Evolutionary conservation across 176 grass and related monocot genomes (phyloP).

Genomic region (Hyparrhenia diplandra): DNA sequence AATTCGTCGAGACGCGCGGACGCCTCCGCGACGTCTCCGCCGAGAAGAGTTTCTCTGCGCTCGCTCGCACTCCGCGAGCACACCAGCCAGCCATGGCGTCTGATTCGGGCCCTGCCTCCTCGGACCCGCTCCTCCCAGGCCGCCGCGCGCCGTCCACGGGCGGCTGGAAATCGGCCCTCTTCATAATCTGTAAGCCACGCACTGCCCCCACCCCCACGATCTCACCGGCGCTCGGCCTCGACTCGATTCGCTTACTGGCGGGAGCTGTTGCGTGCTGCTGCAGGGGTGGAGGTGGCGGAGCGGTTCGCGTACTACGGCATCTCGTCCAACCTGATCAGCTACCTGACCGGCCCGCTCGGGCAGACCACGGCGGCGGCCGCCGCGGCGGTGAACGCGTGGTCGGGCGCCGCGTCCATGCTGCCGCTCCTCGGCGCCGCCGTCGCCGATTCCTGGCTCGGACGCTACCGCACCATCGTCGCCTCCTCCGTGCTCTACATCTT

Average conservation of each 20-base stretch:
- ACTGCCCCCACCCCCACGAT: too few species aligned
- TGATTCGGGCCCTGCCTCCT: neutral
- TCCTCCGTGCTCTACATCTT: conserved; percentile 64
- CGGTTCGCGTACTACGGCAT: conserved; percentile 59
- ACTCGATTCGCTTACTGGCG: neutral
- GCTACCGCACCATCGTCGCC: conserved; percentile 58
- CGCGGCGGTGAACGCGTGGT: conserved; percentile 53
- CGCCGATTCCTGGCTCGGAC: conserved; percentile 73
- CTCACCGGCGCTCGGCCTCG: neutral
- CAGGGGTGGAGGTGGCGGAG: conserved; percentile 63
- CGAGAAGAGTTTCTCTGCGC: neutral
- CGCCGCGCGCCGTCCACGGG: conserved; percentile 7
- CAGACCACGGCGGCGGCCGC: conserved; percentile 51
- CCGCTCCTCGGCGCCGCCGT: conserved; percentile 68
- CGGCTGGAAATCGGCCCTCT: conserved; percentile 28
- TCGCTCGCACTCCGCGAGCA: neutral
- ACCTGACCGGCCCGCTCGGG: conserved; percentile 61
- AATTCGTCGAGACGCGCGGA: neutral
- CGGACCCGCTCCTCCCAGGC: conserved; percentile 19
- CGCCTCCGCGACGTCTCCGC: neutral
- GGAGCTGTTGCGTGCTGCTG: too few species aligned
- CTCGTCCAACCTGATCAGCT: conserved; percentile 59
- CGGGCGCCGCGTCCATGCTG: conserved; percentile 41
- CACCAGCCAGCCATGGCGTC: conserved; percentile 10
- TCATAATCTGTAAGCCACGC: conserved; percentile 52